Percentiles rank a stretch among this genome's conserved stretches.
phyloP scores from a whole-genome alignment of 164 flowering plant species.

The Echeveria elegans region DNA sequence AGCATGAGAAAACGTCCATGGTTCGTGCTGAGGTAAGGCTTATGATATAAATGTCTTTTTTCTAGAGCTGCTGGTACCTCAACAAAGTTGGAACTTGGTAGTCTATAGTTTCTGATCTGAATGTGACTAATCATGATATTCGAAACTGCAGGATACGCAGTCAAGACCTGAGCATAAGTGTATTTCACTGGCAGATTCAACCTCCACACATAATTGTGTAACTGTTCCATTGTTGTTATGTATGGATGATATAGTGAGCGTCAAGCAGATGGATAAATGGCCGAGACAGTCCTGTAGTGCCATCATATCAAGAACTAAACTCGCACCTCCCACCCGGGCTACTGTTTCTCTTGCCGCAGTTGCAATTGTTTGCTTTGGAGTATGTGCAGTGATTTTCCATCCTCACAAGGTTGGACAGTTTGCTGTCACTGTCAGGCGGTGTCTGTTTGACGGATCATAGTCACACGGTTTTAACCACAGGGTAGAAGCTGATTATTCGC shows the following conservation, averaged over 20 bases:
- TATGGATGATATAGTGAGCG: slow-evolving; percentile 30
- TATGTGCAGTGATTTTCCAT: slow-evolving; percentile 56
- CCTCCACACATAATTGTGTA: slow-evolving; percentile 17
- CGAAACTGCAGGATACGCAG: neutral
- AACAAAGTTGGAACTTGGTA: too few relatives aligned
- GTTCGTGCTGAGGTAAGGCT: slow-evolving; percentile 27
- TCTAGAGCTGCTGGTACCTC: too few relatives aligned
- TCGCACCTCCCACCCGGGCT: slow-evolving; percentile 27
- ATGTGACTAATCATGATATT: neutral
- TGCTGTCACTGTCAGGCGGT: slow-evolving; percentile 48
- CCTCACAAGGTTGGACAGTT: slow-evolving; percentile 49
- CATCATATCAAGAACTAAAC: slow-evolving; percentile 18
- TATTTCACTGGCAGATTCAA: slow-evolving; percentile 10
- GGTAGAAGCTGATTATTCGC: neutral
- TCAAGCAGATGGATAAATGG: slow-evolving; percentile 18
- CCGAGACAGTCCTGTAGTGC: slow-evolving; percentile 24
- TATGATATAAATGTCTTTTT: neutral
- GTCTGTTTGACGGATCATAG: slow-evolving; percentile 28
- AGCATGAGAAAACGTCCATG: slow-evolving; percentile 12
- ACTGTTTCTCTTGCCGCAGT: slow-evolving; percentile 26
- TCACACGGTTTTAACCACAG: neutral
- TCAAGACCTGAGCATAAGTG: neutral
- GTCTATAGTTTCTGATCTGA: neutral
- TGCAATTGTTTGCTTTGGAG: slow-evolving; percentile 50
- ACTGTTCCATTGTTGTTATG: slow-evolving; percentile 44